Evolutionary conservation across 345 rosid species (phyloP), one percentile per base, ranked within the genome.

Genomic region (Iberis pinnata): DNA sequence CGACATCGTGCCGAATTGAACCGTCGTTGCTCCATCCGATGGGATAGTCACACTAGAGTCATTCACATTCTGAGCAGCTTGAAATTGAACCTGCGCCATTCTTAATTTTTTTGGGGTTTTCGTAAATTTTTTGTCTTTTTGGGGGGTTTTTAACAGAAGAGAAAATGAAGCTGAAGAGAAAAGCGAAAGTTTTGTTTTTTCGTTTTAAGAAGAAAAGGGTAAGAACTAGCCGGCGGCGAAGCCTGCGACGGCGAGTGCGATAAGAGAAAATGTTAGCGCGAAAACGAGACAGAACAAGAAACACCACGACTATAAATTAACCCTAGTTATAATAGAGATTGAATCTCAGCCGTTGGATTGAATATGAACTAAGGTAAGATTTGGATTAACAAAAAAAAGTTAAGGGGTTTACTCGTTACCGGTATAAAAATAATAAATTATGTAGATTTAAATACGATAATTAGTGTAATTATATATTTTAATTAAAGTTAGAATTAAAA

Each of bases 71-170:
- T 71, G 79, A 46, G 73, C 70, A 46, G 73, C 70, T 65, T 70
- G 83, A 44, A 56, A 61, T 61, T 75, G 86, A 68, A 70, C 79
- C 69, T 80, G 95, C 40, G 84, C 84, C 84, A 83, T 80, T 55
- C 14, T 11, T 45, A 1, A 32, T 33, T 7, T 49, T 12, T 43
- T 49, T 58, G 3, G 43, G 7, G 42, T 67, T 63, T 59, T 33
- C 9, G 12, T 12, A 5, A 5, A 32, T 64, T 61, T 64, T 47
- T 38, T 6, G 25, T n/a, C 4, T 62, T 33, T 60, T 65, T 52
- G 53, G 17, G 2, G 12, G 63, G 56, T 11, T 37, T 63, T 50
- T 74, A 22, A 22, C 25, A 22, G 9, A 38, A 31, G 12, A 17
- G 18, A 33, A 33, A 42, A 5, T 19, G 29, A 50, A 58, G 17